A percentile compares a stretch with the other conserved stretches of the same genome.
Evolutionary conservation across 768 basidiomycete species (phyloP).

Genomic region (Ramaria sp.): DNA sequence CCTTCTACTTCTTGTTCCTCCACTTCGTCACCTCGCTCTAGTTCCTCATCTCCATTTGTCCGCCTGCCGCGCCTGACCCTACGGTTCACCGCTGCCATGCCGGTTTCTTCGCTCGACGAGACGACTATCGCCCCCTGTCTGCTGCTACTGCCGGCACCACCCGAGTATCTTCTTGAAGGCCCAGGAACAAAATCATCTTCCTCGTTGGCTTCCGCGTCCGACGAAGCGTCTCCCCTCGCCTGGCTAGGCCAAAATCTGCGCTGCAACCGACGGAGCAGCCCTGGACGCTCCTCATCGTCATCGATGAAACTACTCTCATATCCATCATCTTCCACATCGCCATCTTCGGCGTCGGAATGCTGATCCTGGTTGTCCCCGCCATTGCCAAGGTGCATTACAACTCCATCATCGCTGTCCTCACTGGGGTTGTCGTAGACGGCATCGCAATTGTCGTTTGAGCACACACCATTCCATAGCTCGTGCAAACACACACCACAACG

Average conservation of each 20-base stretch:
- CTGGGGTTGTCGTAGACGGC: neutral
- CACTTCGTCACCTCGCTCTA: neutral
- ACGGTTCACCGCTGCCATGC: neutral
- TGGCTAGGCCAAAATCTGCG: neutral
- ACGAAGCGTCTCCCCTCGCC: neutral
- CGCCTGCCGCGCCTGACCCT: neutral
- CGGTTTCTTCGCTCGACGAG: neutral
- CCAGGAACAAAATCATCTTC: conserved; percentile 1
- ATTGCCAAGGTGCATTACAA: neutral
- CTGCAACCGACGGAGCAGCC: neutral
- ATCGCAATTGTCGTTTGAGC: conserved; percentile 1
- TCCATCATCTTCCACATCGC: neutral
- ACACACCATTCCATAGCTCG: neutral
- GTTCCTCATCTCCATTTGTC: neutral
- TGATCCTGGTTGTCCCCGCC: neutral
- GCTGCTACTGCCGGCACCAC: neutral
- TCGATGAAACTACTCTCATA: conserved; percentile 2
- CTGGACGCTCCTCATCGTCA: neutral
- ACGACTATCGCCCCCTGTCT: neutral
- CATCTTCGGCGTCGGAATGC: neutral
- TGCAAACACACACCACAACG: conserved; percentile 7
- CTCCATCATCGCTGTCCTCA: neutral
- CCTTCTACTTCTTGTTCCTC: neutral
- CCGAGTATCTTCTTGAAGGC: neutral
- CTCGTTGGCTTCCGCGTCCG: neutral